Evolutionary conservation across 305 asterid genomes (phyloP), one percentile per base, ranked within the genome.

Genomic region (Stenogyne calaminthoides): DNA sequence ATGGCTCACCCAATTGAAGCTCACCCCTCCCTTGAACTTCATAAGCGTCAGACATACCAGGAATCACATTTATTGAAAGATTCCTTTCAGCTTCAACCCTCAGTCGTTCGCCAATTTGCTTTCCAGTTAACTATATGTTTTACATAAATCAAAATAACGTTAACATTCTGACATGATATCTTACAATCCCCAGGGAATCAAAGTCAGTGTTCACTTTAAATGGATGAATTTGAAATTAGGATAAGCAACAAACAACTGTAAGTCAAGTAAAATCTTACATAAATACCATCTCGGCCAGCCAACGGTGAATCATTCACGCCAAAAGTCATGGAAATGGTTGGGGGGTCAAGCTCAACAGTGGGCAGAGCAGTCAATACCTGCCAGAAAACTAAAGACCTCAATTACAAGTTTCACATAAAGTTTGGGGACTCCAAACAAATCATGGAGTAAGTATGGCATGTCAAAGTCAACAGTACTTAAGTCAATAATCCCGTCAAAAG

Each of bases 1-100:
- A 76, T 66, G 76, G 55, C 89, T 77, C 77, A 93, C 99, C 99
- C 82, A 95, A 84, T 72, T 95, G 99, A 86, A 95, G 98, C 86
- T 95, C 99, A 82, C 99, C 99, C 84, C 99, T 86, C 76, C 99
- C 99, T 80, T 92, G 99, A 82, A 95, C 99, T 88, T 95, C 99
- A 88, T 84, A 93, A 57, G 99, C 88, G 47, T 95, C 99, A 4
- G 99, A 87, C 75, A 88, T 78, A 59, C 93, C 89, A 64, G 97
- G 97, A 65, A 95, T 87, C 69, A 95, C 97, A 81, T 91, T 92
- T 79, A 95, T 88, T 37, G 99, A 95, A 59, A 95, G 96, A 83
- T 92, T 95, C 54, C 97, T 92, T 86, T 93, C 99, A 81, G 98
- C 88, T 83, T 95, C 99, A 76, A 96, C 96, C 83, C 82, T 72